These are phyloP conservation scores for Beauveria scarabaeidicola DNA, from an alignment of 2,329 filamentous ascomycete species.

Conservation along the genomic window DNA sequence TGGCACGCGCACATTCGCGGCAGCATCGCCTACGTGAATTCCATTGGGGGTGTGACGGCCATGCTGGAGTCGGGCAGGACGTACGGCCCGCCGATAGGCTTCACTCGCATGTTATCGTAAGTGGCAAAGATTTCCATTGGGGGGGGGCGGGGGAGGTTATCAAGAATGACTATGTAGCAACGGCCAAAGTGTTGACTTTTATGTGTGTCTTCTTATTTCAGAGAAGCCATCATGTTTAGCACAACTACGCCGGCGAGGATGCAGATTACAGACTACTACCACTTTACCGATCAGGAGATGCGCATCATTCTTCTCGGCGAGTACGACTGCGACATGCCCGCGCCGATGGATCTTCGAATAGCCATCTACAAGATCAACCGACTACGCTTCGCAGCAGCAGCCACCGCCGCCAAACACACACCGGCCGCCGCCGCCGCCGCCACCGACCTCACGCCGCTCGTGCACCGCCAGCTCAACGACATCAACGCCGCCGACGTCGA, in stretches of 20 bases:
- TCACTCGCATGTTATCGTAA: not conserved
- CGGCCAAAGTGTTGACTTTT: too few relatives aligned
- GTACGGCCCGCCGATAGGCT: not conserved
- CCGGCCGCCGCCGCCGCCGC: not conserved
- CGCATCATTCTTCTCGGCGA: not conserved
- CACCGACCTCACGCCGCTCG: not conserved
- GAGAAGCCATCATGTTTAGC: not conserved
- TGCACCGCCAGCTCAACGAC: not conserved
- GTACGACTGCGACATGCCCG: not conserved
- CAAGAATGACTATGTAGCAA: too few relatives aligned
- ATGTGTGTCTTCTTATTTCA: not conserved
- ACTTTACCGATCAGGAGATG: not conserved
- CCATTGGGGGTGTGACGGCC: not conserved
- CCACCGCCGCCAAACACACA: not conserved
- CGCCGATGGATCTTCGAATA: not conserved
- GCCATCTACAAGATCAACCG: not conserved
- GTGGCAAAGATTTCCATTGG: fast-evolving
- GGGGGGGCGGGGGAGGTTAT: too few relatives aligned
- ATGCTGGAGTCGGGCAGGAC: not conserved
- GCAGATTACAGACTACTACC: not conserved
- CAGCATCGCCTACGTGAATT: not conserved
- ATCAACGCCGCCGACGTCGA: not conserved
- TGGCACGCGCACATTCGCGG: not conserved
- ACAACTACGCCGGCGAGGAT: not conserved
- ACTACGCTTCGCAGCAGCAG: not conserved